These are phyloP conservation scores for Phytophthora podocarpi DNA, from an alignment of 352 stramenopile genomes.

Conservation along the genomic window DNA sequence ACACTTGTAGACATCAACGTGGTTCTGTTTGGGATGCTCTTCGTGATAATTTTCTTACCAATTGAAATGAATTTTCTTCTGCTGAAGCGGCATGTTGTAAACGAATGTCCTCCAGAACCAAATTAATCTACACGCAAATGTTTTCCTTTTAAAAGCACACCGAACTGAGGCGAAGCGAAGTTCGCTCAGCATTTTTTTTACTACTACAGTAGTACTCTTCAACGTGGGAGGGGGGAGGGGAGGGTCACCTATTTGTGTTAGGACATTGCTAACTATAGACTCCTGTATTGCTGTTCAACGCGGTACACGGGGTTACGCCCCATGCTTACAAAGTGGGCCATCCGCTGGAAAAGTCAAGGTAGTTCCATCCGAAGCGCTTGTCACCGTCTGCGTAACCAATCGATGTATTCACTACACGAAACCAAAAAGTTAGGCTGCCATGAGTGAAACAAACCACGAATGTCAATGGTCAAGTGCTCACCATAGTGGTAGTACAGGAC, in stretches of 20 bases:
- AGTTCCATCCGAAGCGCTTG: constrained; percentile 61
- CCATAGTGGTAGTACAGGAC: constrained; percentile 63
- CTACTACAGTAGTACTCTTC: no score
- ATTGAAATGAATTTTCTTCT: no score
- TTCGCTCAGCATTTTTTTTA: not conserved
- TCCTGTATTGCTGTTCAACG: no score
- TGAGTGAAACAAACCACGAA: not conserved
- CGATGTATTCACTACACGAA: constrained; percentile 39
- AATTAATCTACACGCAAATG: no score
- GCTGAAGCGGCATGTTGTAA: no score
- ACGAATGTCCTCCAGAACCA: not conserved
- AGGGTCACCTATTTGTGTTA: no score
- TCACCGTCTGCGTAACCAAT: constrained; percentile 47
- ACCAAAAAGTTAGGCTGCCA: not conserved
- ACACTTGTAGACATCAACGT: no score
- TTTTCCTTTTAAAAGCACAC: not conserved
- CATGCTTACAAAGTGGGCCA: constrained; percentile 41
- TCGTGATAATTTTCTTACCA: no score
- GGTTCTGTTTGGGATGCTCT: no score
- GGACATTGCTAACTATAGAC: no score
- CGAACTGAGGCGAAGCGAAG: not conserved
- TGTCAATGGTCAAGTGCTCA: constrained; percentile 1
- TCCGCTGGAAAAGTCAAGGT: constrained; percentile 43
- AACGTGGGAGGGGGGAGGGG: no score
- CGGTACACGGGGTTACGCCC: no score